phyloP scores from a whole-genome alignment of 2,329 filamentous ascomycete genomes.

The Fonsecaea multimorphosa region DNA sequence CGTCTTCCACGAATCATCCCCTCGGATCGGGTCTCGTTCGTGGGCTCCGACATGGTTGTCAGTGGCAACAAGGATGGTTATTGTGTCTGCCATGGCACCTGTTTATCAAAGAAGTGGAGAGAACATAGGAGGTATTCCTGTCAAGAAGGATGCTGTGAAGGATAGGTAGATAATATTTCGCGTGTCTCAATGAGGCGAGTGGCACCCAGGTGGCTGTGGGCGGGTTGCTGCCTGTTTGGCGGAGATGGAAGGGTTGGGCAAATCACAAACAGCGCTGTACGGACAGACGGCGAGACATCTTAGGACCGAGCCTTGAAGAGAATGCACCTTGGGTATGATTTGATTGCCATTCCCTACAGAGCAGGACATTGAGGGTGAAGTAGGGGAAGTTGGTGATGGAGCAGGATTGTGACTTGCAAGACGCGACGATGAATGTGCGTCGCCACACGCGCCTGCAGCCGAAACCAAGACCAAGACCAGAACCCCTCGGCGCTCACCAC shows the following conservation, averaged over 20 bases:
- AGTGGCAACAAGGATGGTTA: conserved; percentile 90
- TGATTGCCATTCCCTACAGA: not conserved
- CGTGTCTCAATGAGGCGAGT: not conserved
- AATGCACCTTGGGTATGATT: too few relatives aligned
- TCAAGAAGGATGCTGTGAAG: not conserved
- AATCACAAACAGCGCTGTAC: not conserved
- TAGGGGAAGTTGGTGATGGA: not conserved
- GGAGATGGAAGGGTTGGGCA: not conserved
- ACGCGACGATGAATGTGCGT: not conserved
- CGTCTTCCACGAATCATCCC: conserved; percentile 93
- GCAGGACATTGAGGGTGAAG: not conserved
- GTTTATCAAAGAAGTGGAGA: conserved; percentile 37
- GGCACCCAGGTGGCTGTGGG: not conserved
- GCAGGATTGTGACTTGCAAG: not conserved
- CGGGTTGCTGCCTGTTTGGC: conserved; percentile 22
- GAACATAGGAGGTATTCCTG: not conserved
- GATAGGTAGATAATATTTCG: not conserved
- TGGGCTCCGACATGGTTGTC: conserved; percentile 98
- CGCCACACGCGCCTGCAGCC: not conserved
- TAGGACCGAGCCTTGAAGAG: not conserved
- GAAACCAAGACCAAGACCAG: not conserved
- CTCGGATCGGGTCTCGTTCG: conserved; percentile 90
- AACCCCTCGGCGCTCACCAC: too few relatives aligned
- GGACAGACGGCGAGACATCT: not conserved
- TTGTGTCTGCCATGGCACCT: conserved; percentile 71